Evolutionary conservation across 2,329 filamentous ascomycete species (phyloP).

Genomic region (Ophiostoma tasmaniense): DNA sequence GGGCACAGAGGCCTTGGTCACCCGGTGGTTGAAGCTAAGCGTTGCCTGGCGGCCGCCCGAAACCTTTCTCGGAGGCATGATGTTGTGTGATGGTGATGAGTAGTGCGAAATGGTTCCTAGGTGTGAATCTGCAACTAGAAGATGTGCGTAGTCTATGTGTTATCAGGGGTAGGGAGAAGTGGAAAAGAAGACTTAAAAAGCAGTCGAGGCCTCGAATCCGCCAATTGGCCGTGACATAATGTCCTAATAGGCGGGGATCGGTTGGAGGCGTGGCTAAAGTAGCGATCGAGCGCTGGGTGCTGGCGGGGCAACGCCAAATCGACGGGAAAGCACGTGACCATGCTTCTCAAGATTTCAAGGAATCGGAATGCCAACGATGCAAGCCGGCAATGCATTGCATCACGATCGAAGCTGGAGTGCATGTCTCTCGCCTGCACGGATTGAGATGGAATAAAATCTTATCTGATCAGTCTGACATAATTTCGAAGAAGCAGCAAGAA

Average conservation of each 20-base stretch:
- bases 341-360: neutral
- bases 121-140: neutral
- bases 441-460: too few relatives aligned
- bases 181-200: neutral
- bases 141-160: neutral
- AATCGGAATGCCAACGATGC: neutral
- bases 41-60: slow-evolving; percentile 44
- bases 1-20: slow-evolving; percentile 43
- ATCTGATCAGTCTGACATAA: neutral
- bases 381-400: neutral
- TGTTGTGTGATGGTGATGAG: neutral
- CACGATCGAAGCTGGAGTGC: neutral
- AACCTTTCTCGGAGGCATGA: slow-evolving; percentile 45
- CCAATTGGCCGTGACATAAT: neutral
- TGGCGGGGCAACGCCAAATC: slow-evolving; percentile 50
- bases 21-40: slow-evolving; percentile 48
- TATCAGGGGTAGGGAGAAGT: neutral
- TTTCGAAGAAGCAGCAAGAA: too few relatives aligned
- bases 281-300: slow-evolving; percentile 11
- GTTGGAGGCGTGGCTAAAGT: neutral
- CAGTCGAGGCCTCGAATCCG: neutral
- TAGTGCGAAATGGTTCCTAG: neutral
- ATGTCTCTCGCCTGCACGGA: too few relatives aligned
- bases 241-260: neutral
- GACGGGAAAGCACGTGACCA: slow-evolving; percentile 41